Evolutionary conservation across 2,329 filamentous ascomycete species (phyloP), one percentile per base, ranked within the genome.

Genomic region (Trichoderma hamatum): DNA sequence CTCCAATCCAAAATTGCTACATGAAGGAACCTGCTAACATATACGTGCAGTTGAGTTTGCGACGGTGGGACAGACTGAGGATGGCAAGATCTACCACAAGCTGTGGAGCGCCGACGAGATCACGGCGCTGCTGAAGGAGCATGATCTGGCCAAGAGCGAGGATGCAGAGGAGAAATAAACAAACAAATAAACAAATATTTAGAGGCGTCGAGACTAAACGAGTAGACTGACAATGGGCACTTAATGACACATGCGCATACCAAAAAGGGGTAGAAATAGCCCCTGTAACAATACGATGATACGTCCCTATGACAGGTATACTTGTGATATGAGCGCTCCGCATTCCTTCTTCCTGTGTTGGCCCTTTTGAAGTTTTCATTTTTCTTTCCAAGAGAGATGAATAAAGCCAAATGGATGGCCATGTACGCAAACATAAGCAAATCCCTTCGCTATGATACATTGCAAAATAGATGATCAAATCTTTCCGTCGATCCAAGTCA

Each of bases 61-160:
- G 74, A 99, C 96, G 36, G 95, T 99, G 71, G 96, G 96, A 75
- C 93, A 94, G 84, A 98, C 94, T 74, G 91, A 94, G 82, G 90
- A 94, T 73, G 96, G 96, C 77, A 96, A 95, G 85, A 95, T 99
- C 82, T 99, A 98, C 85, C 96, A 99, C 83, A 92, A 97, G 79
- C 87, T 99, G 72, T 99, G 96, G 96, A 92, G 89, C 76, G 95
- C 94, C 55, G 95, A 99, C 73, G 96, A 98, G 85, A 99, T 99
- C 77, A 95, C 93, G 79, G 89, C 91, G 62, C 84, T 99, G 80
- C 84, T 99, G 76, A 97, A 94, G 86, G 93, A 98, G 85, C 94
- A 99, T 77, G 95, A 95, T 75, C 83, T 99, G 80, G 95, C 93
- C 71, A 98, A 97, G 86, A 88, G 90, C 73, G 92, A 95, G 78